A percentile compares a stretch with the other conserved stretches of the same genome.
Conservation (phyloP, 164 flowering plant genomes). For the Vitis cinerea region DNA sequence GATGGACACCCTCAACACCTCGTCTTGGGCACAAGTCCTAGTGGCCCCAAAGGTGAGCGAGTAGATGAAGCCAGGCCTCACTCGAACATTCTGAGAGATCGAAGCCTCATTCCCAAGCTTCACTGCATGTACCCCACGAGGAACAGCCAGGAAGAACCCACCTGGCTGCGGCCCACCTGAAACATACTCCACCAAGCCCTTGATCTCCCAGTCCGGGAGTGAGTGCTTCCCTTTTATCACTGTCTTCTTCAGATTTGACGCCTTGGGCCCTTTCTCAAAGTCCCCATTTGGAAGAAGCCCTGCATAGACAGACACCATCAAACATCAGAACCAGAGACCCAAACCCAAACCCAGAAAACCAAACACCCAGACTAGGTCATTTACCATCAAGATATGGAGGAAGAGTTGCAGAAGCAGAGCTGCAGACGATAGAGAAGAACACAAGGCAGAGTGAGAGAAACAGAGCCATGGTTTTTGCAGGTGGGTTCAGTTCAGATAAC, state of each 20-base stretch:
- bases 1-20: conserved; percentile 29
- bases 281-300: conserved; percentile 46
- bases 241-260: conserved; percentile 34
- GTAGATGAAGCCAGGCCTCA: conserved; percentile 29
- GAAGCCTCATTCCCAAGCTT: conserved; percentile 56
- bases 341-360: neutral
- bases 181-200: conserved; percentile 44
- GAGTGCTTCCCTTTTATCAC: conserved; percentile 41
- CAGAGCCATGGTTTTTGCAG: conserved; percentile 9
- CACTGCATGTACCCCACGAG: conserved; percentile 48
- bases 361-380: too few relatives aligned
- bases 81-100: conserved; percentile 29
- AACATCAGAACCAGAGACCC: neutral
- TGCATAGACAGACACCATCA: conserved; percentile 14
- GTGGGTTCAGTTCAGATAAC: neutral
- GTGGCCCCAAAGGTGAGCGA: conserved; percentile 47
- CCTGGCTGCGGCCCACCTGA: conserved; percentile 52
- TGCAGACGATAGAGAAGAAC: conserved; percentile 4
- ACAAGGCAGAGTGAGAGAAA: conserved; percentile 16
- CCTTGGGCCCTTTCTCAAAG: conserved; percentile 43
- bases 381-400: conserved; percentile 27
- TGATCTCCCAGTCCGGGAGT: conserved; percentile 48
- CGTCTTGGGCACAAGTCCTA: conserved; percentile 55
- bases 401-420: conserved; percentile 4
- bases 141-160: conserved; percentile 38